Evolutionary conservation across 1,139 yeast species (phyloP).

Genomic region (Pichia sp.): DNA sequence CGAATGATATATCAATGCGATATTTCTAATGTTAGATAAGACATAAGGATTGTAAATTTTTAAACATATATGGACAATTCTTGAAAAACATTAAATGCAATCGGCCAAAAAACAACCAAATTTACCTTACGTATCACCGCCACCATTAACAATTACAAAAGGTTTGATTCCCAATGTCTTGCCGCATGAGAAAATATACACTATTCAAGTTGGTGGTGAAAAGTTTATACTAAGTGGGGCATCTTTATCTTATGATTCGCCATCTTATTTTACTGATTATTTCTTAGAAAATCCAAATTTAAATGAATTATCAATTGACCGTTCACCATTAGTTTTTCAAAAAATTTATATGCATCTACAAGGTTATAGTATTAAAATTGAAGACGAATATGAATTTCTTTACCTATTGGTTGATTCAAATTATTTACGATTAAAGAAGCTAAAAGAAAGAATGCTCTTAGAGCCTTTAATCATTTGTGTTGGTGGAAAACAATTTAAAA

Average conservation of each 20-base stretch:
- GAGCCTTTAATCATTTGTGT: conserved; percentile 56
- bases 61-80: no score
- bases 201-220: conserved; percentile 67
- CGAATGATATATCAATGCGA: no score
- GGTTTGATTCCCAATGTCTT: conserved; percentile 46
- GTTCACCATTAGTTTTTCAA: conserved; percentile 68
- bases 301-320: conserved; percentile 57
- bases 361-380: conserved; percentile 61
- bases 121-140: not conserved
- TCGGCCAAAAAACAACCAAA: not conserved
- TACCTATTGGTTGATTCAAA: conserved; percentile 66
- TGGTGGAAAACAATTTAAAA: conserved; percentile 55
- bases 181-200: conserved; percentile 61
- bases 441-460: conserved; percentile 44
- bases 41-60: no score
- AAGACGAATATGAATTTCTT: conserved; percentile 53
- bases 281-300: conserved; percentile 35
- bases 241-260: conserved; percentile 74
- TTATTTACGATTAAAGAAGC: conserved; percentile 59
- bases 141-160: not conserved
- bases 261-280: conserved; percentile 53
- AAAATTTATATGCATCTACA: conserved; percentile 67
- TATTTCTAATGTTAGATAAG: no score
- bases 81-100: no score
- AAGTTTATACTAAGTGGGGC: conserved; percentile 67